Conservation (phyloP, 116 monocot species). For the Thalassia testudinum region DNA sequence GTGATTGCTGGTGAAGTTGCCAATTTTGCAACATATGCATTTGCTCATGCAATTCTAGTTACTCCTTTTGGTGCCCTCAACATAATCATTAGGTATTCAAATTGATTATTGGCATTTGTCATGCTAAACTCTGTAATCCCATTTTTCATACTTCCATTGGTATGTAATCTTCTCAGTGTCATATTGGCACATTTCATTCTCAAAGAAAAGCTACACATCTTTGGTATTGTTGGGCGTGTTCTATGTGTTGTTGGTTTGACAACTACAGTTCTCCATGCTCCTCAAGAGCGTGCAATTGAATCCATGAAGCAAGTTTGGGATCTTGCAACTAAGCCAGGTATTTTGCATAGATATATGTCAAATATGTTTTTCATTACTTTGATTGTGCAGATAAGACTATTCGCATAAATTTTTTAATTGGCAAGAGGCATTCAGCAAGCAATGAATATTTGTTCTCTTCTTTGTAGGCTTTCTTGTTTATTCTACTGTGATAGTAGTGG, state of each 20-base stretch:
- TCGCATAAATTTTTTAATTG: too few relatives aligned
- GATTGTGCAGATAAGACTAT: too few relatives aligned
- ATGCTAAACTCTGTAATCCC: neutral
- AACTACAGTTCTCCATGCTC: conserved; percentile 66
- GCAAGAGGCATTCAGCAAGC: too few relatives aligned
- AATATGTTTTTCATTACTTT: too few relatives aligned
- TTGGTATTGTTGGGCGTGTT: conserved; percentile 63
- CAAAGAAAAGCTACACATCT: conserved; percentile 44
- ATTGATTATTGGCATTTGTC: neutral
- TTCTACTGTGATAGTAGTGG: conserved; percentile 43
- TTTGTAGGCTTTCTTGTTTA: conserved; percentile 78
- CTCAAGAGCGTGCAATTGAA: conserved; percentile 37
- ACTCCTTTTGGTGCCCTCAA: conserved; percentile 70
- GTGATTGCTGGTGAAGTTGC: conserved; percentile 45
- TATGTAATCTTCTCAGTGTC: conserved; percentile 21
- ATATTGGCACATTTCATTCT: conserved; percentile 67
- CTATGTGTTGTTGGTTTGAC: conserved; percentile 63
- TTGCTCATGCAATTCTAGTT: conserved; percentile 64
- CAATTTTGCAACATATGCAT: conserved; percentile 32
- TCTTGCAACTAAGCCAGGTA: conserved; percentile 68
- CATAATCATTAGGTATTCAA: conserved; percentile 48
- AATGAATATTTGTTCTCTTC: too few relatives aligned
- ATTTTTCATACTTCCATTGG: neutral
- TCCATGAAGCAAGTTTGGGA: conserved; percentile 68
- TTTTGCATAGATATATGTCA: neutral